Conservation (phyloP, 169 alveolate genomes). For the Neospora caninum region DNA sequence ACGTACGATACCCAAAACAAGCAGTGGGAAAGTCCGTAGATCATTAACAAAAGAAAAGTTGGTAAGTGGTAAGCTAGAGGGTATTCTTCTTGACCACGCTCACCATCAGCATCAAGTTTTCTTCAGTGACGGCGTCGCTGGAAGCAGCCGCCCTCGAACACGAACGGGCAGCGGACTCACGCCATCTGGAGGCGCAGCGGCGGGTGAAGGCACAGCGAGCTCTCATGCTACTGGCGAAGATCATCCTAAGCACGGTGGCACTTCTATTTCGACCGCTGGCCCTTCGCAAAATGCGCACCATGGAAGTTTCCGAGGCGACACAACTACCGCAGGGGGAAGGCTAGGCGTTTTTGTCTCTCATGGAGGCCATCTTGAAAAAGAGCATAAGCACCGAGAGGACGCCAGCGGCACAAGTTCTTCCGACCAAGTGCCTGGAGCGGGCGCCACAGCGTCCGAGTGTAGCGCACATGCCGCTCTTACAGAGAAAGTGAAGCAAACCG, state of each 20-base stretch:
- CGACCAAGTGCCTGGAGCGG: not conserved
- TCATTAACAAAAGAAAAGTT: slow-evolving; percentile 71
- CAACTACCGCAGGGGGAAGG: not conserved
- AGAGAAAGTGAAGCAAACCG: slow-evolving; percentile 66
- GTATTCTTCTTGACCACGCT: slow-evolving; percentile 47
- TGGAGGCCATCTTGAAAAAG: not conserved
- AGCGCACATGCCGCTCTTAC: slow-evolving; percentile 29
- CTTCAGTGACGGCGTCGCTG: not conserved
- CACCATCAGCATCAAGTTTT: slow-evolving; percentile 33
- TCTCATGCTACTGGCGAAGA: not conserved
- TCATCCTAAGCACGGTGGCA: not conserved
- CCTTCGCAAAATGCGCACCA: not conserved
- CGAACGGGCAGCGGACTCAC: not conserved
- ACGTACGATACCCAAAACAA: slow-evolving; percentile 74
- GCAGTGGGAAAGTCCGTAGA: slow-evolving; percentile 79
- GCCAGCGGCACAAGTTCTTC: not conserved
- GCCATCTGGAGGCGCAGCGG: not conserved
- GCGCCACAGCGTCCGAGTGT: not conserved
- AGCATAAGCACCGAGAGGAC: not conserved
- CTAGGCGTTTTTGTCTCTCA: not conserved
- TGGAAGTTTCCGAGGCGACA: not conserved
- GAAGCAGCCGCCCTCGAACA: not conserved
- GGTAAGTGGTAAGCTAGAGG: slow-evolving; percentile 68
- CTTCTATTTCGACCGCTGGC: not conserved
- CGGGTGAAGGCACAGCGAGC: not conserved